Conservation (phyloP, 1,284 basidiomycete genomes). For the Irpex rosettiformis region DNA sequence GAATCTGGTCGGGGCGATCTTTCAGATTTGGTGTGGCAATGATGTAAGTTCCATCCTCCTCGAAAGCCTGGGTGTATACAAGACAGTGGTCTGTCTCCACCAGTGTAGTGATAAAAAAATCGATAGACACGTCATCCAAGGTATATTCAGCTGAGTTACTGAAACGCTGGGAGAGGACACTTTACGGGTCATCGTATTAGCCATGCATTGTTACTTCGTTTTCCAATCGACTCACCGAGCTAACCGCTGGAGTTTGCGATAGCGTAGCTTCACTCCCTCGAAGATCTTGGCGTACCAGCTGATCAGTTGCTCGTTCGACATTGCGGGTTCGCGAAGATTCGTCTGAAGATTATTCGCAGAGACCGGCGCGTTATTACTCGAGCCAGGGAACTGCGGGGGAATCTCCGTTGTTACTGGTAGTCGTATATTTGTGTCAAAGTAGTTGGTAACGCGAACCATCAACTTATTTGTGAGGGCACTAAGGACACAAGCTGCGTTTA, state of each 20-base stretch:
- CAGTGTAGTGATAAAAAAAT: slow-evolving; percentile 78
- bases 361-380: slow-evolving; percentile 8
- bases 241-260: slow-evolving; percentile 93
- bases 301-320: slow-evolving; percentile 82
- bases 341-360: slow-evolving; percentile 19
- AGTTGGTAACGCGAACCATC: slow-evolving; percentile 87
- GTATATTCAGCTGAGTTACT: slow-evolving; percentile 96
- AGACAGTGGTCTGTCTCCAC: slow-evolving; percentile 91
- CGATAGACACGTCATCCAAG: slow-evolving; percentile 78
- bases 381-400: slow-evolving; percentile 22
- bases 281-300: slow-evolving; percentile 93
- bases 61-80: slow-evolving; percentile 88
- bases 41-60: slow-evolving; percentile 93
- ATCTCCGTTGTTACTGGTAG: slow-evolving; percentile 49
- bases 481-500: slow-evolving; percentile 7
- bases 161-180: slow-evolving; percentile 82
- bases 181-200: slow-evolving; percentile 25
- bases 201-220: not conserved
- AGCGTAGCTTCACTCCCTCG: slow-evolving; percentile 89
- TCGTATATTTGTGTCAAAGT: slow-evolving; percentile 91
- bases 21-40: slow-evolving; percentile 84
- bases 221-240: slow-evolving; percentile 56
- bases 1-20: slow-evolving; percentile 80
- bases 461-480: slow-evolving; percentile 88
- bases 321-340: slow-evolving; percentile 32